phyloP scores from a whole-genome alignment of 345 rosid genomes.

The Arabis alpina region DNA sequence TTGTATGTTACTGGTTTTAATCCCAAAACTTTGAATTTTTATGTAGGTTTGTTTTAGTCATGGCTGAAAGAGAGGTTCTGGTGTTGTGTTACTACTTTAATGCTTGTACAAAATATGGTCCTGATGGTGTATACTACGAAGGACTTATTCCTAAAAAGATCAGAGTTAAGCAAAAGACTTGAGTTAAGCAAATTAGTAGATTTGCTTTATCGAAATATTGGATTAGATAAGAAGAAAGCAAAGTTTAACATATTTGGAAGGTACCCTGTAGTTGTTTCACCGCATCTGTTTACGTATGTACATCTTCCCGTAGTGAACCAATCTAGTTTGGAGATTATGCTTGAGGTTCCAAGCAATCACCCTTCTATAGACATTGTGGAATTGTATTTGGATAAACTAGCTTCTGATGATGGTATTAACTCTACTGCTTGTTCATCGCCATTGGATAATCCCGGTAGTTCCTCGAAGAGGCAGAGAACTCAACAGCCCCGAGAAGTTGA shows the following conservation, averaged over 20 bases:
- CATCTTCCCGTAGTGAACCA: background rate
- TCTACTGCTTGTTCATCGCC: background rate
- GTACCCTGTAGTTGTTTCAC: slow-evolving; percentile 11
- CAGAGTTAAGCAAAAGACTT: background rate
- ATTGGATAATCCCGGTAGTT: background rate
- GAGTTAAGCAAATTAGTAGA: slow-evolving; percentile 7
- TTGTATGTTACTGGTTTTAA: background rate
- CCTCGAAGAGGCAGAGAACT: background rate
- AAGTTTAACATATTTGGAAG: background rate
- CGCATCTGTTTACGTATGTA: background rate
- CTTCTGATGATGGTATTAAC: too few species aligned
- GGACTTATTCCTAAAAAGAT: too few species aligned
- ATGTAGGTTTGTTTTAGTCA: slow-evolving; percentile 3
- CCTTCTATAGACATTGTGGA: slow-evolving; percentile 9
- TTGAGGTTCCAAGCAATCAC: slow-evolving; percentile 21
- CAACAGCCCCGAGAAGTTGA: background rate
- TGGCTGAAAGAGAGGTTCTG: slow-evolving; percentile 1
- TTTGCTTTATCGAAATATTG: background rate
- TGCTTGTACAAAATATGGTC: too few species aligned
- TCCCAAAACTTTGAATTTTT: background rate
- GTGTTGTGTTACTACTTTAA: too few species aligned
- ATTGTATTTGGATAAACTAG: slow-evolving; percentile 2
- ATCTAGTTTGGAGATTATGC: slow-evolving; percentile 22
- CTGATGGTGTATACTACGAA: too few species aligned
- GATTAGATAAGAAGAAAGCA: background rate